A percentile compares a stretch with the other conserved stretches of the same genome.
Conservation (phyloP, 202 grass and related monocot species). For the Setaria viridis region DNA sequence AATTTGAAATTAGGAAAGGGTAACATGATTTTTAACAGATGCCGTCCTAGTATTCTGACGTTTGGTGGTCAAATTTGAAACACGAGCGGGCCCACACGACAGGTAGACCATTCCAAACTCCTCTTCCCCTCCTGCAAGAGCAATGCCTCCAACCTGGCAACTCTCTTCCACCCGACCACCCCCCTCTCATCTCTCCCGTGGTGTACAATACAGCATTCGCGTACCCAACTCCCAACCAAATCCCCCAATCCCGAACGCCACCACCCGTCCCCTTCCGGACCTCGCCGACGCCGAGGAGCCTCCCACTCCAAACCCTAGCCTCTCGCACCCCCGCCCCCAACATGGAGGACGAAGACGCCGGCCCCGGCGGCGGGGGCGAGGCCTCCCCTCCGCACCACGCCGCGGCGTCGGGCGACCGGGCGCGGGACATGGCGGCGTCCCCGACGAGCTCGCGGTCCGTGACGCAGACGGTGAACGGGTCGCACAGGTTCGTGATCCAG, state of each 20-base stretch:
- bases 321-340: background rate
- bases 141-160: slow-evolving; percentile 9
- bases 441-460: slow-evolving; percentile 93
- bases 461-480: slow-evolving; percentile 95
- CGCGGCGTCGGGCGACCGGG: slow-evolving; percentile 37
- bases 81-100: background rate
- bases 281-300: slow-evolving; percentile 20
- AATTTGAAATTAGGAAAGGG: no score
- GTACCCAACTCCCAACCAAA: slow-evolving; percentile 31
- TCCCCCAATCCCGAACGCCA: slow-evolving; percentile 36
- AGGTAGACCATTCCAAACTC: background rate
- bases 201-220: background rate
- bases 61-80: background rate
- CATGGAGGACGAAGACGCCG: slow-evolving; percentile 66
- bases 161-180: background rate
- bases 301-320: slow-evolving; percentile 31
- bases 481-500: slow-evolving; percentile 95
- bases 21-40: background rate
- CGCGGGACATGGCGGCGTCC: slow-evolving; percentile 58
- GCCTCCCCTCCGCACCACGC: slow-evolving; percentile 53
- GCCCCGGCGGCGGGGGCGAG: slow-evolving; percentile 44
- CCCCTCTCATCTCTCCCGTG: background rate
- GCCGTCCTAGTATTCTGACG: background rate
- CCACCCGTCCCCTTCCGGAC: background rate
- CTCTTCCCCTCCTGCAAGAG: background rate